Percentiles rank a stretch among this genome's conserved stretches.
Evolutionary conservation across 768 basidiomycete species (phyloP).

Genomic region (Saitozyma podzolica): DNA sequence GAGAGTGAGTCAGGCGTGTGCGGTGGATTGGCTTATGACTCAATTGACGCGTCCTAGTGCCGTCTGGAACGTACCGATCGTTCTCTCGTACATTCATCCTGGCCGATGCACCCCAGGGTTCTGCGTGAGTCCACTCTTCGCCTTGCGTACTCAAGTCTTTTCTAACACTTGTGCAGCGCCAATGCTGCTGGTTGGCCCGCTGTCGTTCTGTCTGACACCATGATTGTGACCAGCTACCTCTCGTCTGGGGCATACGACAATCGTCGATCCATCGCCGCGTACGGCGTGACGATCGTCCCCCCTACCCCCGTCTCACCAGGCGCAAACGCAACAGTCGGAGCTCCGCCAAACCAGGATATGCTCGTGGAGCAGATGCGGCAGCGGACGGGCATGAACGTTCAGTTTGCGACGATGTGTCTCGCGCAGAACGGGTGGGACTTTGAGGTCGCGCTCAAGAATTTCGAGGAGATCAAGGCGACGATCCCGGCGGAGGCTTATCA

Average conservation of each 20-base stretch:
- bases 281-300: constrained; percentile 43
- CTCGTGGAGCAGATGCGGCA: constrained; percentile 62
- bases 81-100: constrained; percentile 92
- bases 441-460: constrained; percentile 76
- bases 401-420: constrained; percentile 81
- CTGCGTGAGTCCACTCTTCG: constrained; percentile 64
- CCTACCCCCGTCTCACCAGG: constrained; percentile 6
- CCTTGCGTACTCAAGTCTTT: not conserved
- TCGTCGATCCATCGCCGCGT: constrained; percentile 53
- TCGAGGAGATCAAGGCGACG: constrained; percentile 66
- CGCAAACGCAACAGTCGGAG: constrained; percentile 54
- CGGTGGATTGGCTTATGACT: not conserved
- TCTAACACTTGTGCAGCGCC: constrained; percentile 58
- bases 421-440: constrained; percentile 81
- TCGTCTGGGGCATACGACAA: constrained; percentile 69
- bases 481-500: constrained; percentile 50
- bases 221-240: constrained; percentile 79
- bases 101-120: constrained; percentile 74
- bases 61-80: constrained; percentile 76
- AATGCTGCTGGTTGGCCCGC: constrained; percentile 84
- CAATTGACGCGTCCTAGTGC: constrained; percentile 56
- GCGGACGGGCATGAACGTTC: constrained; percentile 74
- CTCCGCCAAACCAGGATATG: constrained; percentile 39
- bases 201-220: constrained; percentile 82
- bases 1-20: constrained; percentile 65